Evolutionary conservation across 345 rosid species (phyloP), one percentile per base, ranked within the genome.

Genomic region (Eucalyptus erythrocorys): DNA sequence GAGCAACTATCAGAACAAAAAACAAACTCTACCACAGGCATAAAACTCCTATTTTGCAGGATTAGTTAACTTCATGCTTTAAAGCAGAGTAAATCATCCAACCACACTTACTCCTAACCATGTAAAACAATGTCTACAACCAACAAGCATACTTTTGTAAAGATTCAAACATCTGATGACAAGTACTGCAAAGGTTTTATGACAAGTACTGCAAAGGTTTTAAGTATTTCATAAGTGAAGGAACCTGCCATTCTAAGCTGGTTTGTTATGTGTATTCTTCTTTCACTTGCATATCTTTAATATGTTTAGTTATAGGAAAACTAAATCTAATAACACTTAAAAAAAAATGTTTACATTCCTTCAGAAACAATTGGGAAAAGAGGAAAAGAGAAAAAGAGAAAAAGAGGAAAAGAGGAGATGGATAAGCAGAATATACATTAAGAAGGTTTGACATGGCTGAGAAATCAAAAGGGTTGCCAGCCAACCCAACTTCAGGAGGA

Each of bases 391-490:
- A 80, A 64, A 81, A 55, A 13, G 57, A 51, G 57, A 51, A 51
- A 51, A 47, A 47, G 37, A 24, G 15, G 64, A 64, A 81, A 55
- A 13, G 82, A 64, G 43, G 76, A 59, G 48, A 34, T 22, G 19
- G 24, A 8, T 48, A 86, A 45, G 51, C 16, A 68, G 26, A 84
- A 26, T 89, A 48, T 91, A 93, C 94, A 86, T 91, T 93, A 79
- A 93, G 95, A 84, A 93, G 90, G 84, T 92, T 92, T 42, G 91
- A 85, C 95, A 93, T 92, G 48, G 93, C 93, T 34, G 95, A 93
- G 90, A 93, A 93, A 89, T 93, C 95, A 89, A 93, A 93, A 86
- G 93, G 93, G 87, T 92, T 92, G 59, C 85, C 89, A 16, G 91
- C 87, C 85, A 88, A 86, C 71, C 88, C 94, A 86, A 91, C 87